Base-by-base conservation (phyloP, 768 basidiomycete species). In the Termitomyces titanicus region DNA sequence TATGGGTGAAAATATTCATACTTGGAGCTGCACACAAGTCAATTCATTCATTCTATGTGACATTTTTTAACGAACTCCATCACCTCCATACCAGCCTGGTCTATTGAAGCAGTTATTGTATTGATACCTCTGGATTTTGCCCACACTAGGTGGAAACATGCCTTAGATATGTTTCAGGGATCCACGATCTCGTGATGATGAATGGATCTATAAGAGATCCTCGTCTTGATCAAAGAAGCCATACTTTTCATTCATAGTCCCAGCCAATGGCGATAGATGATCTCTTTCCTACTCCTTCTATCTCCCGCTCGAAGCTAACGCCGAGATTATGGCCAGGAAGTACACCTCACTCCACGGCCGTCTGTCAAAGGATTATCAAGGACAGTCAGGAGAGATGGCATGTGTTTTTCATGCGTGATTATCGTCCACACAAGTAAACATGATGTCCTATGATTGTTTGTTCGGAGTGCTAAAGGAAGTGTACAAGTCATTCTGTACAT, bases 351-450 rank as follows among this genome's bases (percentile, higher is more conserved):
- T 73, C 75, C 2, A 67, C 71, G 49, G 37, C 59, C 31, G 54
- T 66, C 1, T 46, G 76, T 0, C 59, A 52, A 1, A 44, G 66
- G 6, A 54, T 74, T 9, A 66, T 84, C 46, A 77, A 75, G 55
- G 79, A 82, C 4, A 80, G 81, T 52, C 76, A 82, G 47, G 64
- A 67, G 27, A 73, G 68, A 45, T 70, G 72, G 63, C 81, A 85
- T 51, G 70, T 77, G 10, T 84, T 75, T 64, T 74, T 77, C 62
- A 77, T 82, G 50, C 63, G 78, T 17, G 45, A 54, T 8, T 53
- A 47, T 31, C 58, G 69, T 0, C 79, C 79, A 54, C 83, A 84
- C 70, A 83, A 84, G 83, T 82, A 56, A 48, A 18, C 25, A 46
- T 34, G 18, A 8, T n/a, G 31, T 49, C 9, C 2, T 47, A n/a